These are phyloP conservation scores for Alternaria gaisen DNA, from an alignment of 2,329 filamentous ascomycete species.

Conservation along the genomic window DNA sequence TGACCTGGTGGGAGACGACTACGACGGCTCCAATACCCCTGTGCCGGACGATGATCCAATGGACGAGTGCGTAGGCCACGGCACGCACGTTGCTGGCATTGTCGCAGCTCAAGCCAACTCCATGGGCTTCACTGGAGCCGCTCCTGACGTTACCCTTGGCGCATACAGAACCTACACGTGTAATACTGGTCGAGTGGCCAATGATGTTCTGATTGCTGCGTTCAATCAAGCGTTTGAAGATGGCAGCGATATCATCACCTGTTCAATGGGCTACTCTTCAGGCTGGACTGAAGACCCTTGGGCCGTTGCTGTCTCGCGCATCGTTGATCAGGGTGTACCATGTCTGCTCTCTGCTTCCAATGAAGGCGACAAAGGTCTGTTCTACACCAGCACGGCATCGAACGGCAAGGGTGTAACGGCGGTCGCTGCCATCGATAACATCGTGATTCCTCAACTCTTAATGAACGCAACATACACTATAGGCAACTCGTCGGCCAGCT, in stretches of 20 bases:
- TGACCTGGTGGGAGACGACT: not conserved
- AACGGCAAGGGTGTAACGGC: no score
- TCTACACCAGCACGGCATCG: no score
- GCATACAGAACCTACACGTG: not conserved
- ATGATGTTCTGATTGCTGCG: not conserved
- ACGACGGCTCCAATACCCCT: no score
- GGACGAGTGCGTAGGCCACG: not conserved
- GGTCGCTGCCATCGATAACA: no score
- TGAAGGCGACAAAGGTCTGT: no score
- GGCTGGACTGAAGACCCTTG: not conserved
- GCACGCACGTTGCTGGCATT: constrained; percentile 1
- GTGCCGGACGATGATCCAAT: not conserved
- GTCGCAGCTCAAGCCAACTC: not conserved
- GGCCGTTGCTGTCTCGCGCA: no score
- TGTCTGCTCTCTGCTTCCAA: no score
- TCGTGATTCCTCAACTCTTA: no score
- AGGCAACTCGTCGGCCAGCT: no score
- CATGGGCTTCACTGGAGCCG: not conserved
- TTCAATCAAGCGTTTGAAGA: not conserved
- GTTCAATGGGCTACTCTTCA: not conserved
- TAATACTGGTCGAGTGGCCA: no score
- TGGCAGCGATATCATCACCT: constrained; percentile 1
- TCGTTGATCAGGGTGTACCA: no score
- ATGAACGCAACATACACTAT: no score
- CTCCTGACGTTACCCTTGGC: not conserved